phyloP scores from a whole-genome alignment of 331 rosid genomes.

The Prunus yedoensis region DNA sequence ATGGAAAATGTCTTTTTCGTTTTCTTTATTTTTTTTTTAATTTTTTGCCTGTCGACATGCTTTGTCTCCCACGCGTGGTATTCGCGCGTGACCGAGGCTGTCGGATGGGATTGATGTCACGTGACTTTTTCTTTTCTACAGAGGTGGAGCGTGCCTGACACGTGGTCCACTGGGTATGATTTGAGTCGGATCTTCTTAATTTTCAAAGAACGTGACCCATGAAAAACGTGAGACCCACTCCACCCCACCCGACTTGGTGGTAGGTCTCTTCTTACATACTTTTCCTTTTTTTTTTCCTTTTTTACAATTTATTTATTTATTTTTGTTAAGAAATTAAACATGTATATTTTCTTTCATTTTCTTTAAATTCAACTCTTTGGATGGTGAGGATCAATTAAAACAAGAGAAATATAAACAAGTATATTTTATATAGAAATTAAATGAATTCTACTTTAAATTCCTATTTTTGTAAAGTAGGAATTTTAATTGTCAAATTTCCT shows the following conservation, averaged over 20 bases:
- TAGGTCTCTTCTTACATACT: neutral
- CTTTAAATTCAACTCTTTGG: neutral
- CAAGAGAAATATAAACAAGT: no score
- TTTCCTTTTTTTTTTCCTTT: neutral
- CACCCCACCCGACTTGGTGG: no score
- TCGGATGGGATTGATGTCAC: constrained; percentile 18
- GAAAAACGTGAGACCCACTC: neutral
- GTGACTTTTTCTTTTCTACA: constrained; percentile 29
- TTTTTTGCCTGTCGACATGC: neutral
- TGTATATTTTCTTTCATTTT: no score
- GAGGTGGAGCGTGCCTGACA: constrained; percentile 14
- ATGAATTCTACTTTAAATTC: no score
- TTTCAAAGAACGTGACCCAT: neutral
- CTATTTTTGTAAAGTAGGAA: no score
- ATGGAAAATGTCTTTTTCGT: neutral
- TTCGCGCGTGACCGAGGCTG: constrained; percentile 33
- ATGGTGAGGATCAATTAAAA: neutral
- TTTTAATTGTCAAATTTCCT: no score
- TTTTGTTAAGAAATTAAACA: no score
- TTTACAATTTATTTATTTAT: no score
- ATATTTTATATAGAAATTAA: no score
- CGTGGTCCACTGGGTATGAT: constrained; percentile 20
- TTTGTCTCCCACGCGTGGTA: constrained; percentile 34
- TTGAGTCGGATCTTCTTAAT: neutral
- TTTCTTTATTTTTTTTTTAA: neutral